Conservation (phyloP, 2,329 filamentous ascomycete genomes). For the Alternaria triticimaculans region DNA sequence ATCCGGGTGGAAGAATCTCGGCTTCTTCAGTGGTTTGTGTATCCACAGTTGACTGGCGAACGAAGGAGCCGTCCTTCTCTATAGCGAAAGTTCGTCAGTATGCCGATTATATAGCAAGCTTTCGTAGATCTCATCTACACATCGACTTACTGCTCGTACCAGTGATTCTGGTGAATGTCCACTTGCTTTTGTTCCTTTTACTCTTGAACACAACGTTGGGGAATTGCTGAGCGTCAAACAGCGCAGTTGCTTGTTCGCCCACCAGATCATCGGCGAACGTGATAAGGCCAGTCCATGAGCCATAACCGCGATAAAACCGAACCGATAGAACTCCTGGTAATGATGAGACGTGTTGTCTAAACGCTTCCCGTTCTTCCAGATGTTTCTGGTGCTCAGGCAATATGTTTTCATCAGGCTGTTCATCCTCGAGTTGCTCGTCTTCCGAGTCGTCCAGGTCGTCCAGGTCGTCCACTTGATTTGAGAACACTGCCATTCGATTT, state of each 20-base stretch:
- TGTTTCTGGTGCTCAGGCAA: slow-evolving; percentile 19
- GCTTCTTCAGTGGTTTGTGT: not conserved
- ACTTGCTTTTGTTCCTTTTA: slow-evolving; percentile 15
- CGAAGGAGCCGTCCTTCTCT: not conserved
- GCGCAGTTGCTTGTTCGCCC: slow-evolving; percentile 20
- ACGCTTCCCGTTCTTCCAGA: slow-evolving; percentile 19
- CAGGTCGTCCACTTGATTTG: not conserved
- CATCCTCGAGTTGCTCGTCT: not conserved
- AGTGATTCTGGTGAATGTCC: slow-evolving; percentile 21
- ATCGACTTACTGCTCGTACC: slow-evolving; percentile 1
- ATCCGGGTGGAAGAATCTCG: not conserved
- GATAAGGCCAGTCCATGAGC: slow-evolving; percentile 28
- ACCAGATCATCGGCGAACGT: slow-evolving; percentile 22
- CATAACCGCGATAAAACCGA: slow-evolving; percentile 29
- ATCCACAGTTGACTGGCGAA: not conserved
- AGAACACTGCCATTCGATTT: slow-evolving; percentile 27
- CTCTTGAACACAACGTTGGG: slow-evolving; percentile 24
- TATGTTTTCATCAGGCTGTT: slow-evolving; percentile 1
- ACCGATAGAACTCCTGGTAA: slow-evolving; percentile 26
- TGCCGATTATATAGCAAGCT: not conserved
- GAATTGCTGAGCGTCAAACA: slow-evolving; percentile 23
- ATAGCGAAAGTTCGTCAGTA: not conserved
- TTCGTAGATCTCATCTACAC: not conserved
- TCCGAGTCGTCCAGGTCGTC: slow-evolving; percentile 6
- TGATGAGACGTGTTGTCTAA: slow-evolving; percentile 26